phyloP scores from a whole-genome alignment of 176 grass and related monocot species.

The Oropetium thomaeum region DNA sequence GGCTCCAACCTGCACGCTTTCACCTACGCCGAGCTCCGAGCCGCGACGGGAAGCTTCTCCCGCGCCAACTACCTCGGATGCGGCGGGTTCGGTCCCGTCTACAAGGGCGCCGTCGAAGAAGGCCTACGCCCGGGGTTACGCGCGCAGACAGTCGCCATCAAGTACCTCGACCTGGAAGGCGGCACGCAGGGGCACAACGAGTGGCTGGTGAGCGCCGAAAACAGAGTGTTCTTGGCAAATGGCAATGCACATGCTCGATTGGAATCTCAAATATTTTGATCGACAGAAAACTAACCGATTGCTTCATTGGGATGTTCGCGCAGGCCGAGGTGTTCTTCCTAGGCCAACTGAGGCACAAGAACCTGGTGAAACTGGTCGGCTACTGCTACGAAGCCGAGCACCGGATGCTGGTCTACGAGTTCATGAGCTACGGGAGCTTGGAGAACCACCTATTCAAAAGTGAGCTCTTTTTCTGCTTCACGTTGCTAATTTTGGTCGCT shows the following conservation, averaged over 20 bases:
- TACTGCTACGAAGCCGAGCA: slow-evolving; percentile 80
- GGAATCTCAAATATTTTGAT: not conserved
- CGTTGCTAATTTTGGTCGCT: not conserved
- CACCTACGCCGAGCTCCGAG: slow-evolving; percentile 64
- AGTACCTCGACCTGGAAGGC: slow-evolving; percentile 81
- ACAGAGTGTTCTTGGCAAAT: slow-evolving; percentile 14
- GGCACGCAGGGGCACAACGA: slow-evolving; percentile 81
- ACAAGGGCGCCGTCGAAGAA: slow-evolving; percentile 63
- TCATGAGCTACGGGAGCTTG: slow-evolving; percentile 65
- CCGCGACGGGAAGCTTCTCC: slow-evolving; percentile 55
- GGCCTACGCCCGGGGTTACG: slow-evolving; percentile 48
- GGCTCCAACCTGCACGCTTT: slow-evolving; percentile 79
- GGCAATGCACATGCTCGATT: not conserved
- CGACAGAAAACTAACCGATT: not conserved
- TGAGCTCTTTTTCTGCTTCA: slow-evolving; percentile 41
- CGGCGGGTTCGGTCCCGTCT: slow-evolving; percentile 81
- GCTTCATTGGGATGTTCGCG: not conserved
- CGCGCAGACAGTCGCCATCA: slow-evolving; percentile 68
- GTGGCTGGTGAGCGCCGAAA: slow-evolving; percentile 72
- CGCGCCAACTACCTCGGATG: slow-evolving; percentile 74
- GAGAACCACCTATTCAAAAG: slow-evolving; percentile 91
- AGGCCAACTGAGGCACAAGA: slow-evolving; percentile 71
- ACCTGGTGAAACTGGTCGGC: slow-evolving; percentile 77
- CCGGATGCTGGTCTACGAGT: slow-evolving; percentile 90
- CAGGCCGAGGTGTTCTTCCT: slow-evolving; percentile 94